Base-by-base conservation (phyloP, 495 filamentous ascomycete genomes). In the Rostrohypoxylon terebratum region DNA sequence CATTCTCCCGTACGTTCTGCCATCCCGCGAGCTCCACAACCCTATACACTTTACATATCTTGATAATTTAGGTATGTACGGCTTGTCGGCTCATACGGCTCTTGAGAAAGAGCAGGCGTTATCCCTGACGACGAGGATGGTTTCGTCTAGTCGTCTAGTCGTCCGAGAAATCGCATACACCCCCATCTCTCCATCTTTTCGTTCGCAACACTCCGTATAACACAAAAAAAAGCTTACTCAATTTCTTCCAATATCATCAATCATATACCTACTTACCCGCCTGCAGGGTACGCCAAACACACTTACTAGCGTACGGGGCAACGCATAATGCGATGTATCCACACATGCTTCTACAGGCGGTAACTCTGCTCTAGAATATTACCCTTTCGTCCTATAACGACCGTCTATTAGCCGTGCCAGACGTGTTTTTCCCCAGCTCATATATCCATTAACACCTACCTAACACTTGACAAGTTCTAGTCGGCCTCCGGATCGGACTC, bases 311-410 rank as follows among this genome's bases (percentile, higher is more conserved):
- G 47, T 34, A 47, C 55, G 44, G 57, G 71, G 76, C 76, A 74
- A 78, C 79, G 77, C 79, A 77, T 73, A 75, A 68, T 66, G 73
- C 61, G 68, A 72, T 63, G 75, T 72, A 48, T 70, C 68, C 74
- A 33, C 63, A 61, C 54, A 62, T 28, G 40, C 60, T 60, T 64
- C 55, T 59, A n/a, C 13, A 50, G 38, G 48, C 59, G 28, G 47
- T 55, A 73, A 61, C 65, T 62, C 55, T 61, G 28, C 60, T 65
- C 36, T 67, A 65, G 45, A 57, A 48, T 14, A 73, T 42, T 62
- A 65, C 23, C 60, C 55, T 69, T 73, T 69, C 71, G 50, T 69
- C 71, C 55, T 74, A 69, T 70, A 63, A 23, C 53, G 23, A 10
- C 53, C 57, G 36, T 66, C 59, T 51, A 28, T 74, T 67, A 48